Conservation (phyloP, 805 yeast species). For the Wickerhamiella nectarea region DNA sequence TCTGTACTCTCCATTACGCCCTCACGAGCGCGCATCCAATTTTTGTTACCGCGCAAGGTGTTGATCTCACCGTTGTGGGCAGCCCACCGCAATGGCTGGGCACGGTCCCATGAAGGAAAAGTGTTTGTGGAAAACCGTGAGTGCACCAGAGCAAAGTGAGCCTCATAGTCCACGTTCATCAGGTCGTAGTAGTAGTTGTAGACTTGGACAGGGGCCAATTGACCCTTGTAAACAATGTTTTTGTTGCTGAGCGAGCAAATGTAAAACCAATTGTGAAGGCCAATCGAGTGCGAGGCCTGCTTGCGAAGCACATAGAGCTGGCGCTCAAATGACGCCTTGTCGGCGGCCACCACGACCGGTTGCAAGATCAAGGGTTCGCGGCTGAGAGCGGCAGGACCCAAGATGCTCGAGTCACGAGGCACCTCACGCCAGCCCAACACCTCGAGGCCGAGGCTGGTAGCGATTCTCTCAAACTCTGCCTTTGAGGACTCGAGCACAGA, state of each 20-base stretch:
- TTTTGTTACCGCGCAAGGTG: slow-evolving; percentile 92
- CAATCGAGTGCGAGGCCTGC: slow-evolving; percentile 80
- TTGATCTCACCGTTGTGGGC: slow-evolving; percentile 99
- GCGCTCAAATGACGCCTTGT: slow-evolving; percentile 54
- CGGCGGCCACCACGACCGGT: slow-evolving; percentile 71
- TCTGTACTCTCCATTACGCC: slow-evolving; percentile 83
- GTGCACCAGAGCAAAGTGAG: slow-evolving; percentile 92
- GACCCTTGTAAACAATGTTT: slow-evolving; percentile 94
- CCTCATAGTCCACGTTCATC: slow-evolving; percentile 80
- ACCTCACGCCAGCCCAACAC: slow-evolving; percentile 93
- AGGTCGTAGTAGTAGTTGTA: slow-evolving; percentile 89
- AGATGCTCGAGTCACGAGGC: slow-evolving; percentile 84
- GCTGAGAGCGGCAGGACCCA: slow-evolving; percentile 88
- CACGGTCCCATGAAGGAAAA: slow-evolving; percentile 99
- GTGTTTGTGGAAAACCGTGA: slow-evolving; percentile 96
- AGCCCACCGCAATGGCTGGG: slow-evolving; percentile 93
- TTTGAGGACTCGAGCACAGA: slow-evolving; percentile 57
- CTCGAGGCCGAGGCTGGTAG: slow-evolving; percentile 56
- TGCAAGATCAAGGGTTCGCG: slow-evolving; percentile 86
- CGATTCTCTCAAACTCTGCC: slow-evolving; percentile 68
- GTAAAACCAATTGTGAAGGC: slow-evolving; percentile 94
- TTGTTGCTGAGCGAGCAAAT: slow-evolving; percentile 81
- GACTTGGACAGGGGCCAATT: slow-evolving; percentile 91
- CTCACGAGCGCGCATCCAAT: slow-evolving; percentile 98
- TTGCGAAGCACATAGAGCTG: slow-evolving; percentile 77